Evolutionary conservation across 2,329 filamentous ascomycete genomes (phyloP).

Genomic region (Botrytis pseudocinerea): DNA sequence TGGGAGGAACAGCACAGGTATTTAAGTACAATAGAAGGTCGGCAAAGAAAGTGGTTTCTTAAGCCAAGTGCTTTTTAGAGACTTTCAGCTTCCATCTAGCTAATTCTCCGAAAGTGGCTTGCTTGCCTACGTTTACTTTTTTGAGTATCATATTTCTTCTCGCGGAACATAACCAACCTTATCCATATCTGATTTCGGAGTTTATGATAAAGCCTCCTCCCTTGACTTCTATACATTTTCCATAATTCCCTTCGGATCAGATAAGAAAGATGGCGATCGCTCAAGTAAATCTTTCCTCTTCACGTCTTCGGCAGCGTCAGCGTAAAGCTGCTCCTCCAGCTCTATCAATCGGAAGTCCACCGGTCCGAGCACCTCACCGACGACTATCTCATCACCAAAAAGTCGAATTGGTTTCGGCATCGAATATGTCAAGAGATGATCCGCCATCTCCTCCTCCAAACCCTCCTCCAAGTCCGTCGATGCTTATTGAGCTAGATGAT

Average conservation of each 20-base stretch:
- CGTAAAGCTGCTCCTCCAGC: conserved; percentile 1
- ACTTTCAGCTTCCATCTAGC: conserved; percentile 7
- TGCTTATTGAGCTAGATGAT: conserved; percentile 23
- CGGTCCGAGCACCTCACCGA: conserved; percentile 3
- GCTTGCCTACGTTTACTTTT: conserved; percentile 11
- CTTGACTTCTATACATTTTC: neutral
- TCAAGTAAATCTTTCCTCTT: conserved; percentile 8
- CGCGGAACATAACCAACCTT: neutral
- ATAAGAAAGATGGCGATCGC: conserved; percentile 14
- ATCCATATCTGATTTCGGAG: neutral
- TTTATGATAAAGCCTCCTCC: neutral
- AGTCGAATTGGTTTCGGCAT: neutral
- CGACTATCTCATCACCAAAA: neutral
- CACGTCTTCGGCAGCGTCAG: neutral
- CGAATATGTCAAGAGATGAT: conserved; percentile 42
- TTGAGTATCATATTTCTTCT: neutral
- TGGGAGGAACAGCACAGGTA: neutral
- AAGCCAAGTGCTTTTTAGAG: conserved; percentile 10
- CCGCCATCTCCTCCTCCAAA: conserved; percentile 45
- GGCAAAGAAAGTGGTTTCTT: neutral
- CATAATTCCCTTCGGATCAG: neutral
- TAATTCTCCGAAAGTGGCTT: conserved; percentile 14
- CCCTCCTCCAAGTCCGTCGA: conserved; percentile 44
- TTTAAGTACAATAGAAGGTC: conserved; percentile 16
- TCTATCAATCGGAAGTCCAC: neutral